Conservation (phyloP, 345 rosid species). For the Eutrema japonicum region DNA sequence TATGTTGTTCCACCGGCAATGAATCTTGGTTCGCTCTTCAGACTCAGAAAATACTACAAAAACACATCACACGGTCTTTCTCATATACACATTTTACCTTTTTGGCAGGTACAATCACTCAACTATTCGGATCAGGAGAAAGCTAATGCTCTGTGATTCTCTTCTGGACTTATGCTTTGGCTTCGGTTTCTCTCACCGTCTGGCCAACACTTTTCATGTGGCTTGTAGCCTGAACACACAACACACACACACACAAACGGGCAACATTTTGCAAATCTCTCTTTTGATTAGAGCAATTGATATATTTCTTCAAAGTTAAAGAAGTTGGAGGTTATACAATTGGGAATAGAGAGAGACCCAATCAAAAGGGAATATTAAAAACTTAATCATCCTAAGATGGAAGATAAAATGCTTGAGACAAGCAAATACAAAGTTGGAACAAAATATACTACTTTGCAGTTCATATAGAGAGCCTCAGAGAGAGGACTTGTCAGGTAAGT, state of each 20-base stretch:
- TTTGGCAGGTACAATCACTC: slow-evolving; percentile 65
- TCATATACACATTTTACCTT: neutral
- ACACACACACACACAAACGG: neutral
- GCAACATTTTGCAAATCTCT: slow-evolving; percentile 2
- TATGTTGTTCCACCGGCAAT: slow-evolving; percentile 78
- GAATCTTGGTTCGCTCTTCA: slow-evolving; percentile 61
- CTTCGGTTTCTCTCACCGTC: slow-evolving; percentile 61
- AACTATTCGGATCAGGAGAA: slow-evolving; percentile 68
- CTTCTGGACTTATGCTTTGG: slow-evolving; percentile 66
- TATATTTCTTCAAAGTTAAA: slow-evolving; percentile 35
- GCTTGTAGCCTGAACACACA: slow-evolving; percentile 52
- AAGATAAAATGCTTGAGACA: slow-evolving; percentile 58
- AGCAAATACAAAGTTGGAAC: slow-evolving; percentile 45
- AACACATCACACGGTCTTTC: slow-evolving; percentile 35
- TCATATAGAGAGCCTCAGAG: slow-evolving; percentile 49
- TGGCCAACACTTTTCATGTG: slow-evolving; percentile 77
- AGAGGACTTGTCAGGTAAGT: slow-evolving; percentile 57
- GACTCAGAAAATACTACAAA: slow-evolving; percentile 35
- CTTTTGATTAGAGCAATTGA: slow-evolving; percentile 17
- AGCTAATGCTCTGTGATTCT: slow-evolving; percentile 76
- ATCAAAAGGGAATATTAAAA: neutral
- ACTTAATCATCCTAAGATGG: slow-evolving; percentile 32
- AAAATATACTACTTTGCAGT: slow-evolving; percentile 12
- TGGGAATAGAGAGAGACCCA: slow-evolving; percentile 26
- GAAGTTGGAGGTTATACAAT: slow-evolving; percentile 21